phyloP scores from a whole-genome alignment of 2,329 filamentous ascomycete species.

The Thermothelomyces thermophilus region DNA sequence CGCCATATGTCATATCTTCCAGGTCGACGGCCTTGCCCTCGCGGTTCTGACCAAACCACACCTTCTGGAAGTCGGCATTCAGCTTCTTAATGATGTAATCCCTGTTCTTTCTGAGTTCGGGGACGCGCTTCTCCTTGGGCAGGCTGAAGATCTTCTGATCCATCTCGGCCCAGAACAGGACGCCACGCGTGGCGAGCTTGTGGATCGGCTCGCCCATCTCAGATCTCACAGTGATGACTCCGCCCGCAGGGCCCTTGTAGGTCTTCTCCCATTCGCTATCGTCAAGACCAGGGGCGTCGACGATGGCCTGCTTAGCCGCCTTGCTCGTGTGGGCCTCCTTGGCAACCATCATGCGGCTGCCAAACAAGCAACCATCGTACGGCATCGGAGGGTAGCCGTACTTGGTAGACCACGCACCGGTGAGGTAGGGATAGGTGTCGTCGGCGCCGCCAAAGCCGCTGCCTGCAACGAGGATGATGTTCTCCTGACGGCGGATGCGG shows the following conservation, averaged over 20 bases:
- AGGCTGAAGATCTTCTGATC: conserved; percentile 96
- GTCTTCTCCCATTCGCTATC: conserved; percentile 87
- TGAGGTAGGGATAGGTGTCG: conserved; percentile 88
- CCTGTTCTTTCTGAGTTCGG: conserved; percentile 80
- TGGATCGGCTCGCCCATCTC: conserved; percentile 99
- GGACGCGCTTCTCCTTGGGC: conserved; percentile 87
- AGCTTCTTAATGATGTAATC: conserved; percentile 92
- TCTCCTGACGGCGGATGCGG: conserved; percentile 75
- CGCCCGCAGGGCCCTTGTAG: conserved; percentile 84
- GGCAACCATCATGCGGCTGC: conserved; percentile 89
- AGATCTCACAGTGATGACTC: conserved; percentile 91
- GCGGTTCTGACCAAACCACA: conserved; percentile 88
- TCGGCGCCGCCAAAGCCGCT: conserved; percentile 87
- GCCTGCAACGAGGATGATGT: conserved; percentile 82
- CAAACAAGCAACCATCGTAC: conserved; percentile 85
- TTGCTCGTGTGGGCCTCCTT: conserved; percentile 87
- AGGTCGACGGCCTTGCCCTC: conserved; percentile 75
- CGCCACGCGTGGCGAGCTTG: conserved; percentile 94
- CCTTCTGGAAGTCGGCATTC: conserved; percentile 94
- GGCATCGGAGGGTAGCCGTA: conserved; percentile 90
- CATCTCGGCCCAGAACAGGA: conserved; percentile 97
- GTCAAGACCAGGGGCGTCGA: conserved; percentile 74
- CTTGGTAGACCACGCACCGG: conserved; percentile 78
- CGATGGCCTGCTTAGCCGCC: conserved; percentile 83
- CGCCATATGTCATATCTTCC: conserved; percentile 92